Percentiles rank a stretch among this genome's conserved stretches.
phyloP scores from a whole-genome alignment of 148 eudicot species.

The Arctostaphylos glauca region DNA sequence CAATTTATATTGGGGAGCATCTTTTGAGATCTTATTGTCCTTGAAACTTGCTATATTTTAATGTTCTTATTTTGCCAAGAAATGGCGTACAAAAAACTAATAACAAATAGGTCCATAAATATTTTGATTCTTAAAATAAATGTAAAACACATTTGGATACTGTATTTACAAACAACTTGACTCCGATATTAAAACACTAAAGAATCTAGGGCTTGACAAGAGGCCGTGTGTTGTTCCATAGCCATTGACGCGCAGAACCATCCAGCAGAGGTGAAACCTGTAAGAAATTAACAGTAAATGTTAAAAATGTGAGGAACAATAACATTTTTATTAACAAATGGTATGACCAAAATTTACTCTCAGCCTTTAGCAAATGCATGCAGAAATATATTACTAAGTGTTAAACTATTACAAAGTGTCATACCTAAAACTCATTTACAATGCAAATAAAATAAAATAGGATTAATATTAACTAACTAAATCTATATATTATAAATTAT shows the following conservation, averaged over 20 bases:
- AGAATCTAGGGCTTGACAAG: conserved; percentile 37
- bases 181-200: background rate
- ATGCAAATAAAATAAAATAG: no score
- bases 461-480: no score
- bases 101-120: background rate
- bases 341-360: background rate
- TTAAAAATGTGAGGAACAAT: background rate
- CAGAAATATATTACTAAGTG: background rate
- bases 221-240: conserved; percentile 81
- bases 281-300: background rate
- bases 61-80: background rate
- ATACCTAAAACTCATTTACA: no score
- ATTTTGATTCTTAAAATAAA: background rate
- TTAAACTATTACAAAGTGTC: no score
- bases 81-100: background rate
- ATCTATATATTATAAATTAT: no score
- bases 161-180: conserved; percentile 10
- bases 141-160: background rate
- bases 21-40: background rate
- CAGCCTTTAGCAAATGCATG: background rate
- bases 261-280: conserved; percentile 83
- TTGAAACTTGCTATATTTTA: background rate
- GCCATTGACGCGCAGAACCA: conserved; percentile 78
- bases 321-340: background rate
- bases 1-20: background rate